Conservation (phyloP, 805 yeast species). For the Naumovozyma dairenensis region DNA sequence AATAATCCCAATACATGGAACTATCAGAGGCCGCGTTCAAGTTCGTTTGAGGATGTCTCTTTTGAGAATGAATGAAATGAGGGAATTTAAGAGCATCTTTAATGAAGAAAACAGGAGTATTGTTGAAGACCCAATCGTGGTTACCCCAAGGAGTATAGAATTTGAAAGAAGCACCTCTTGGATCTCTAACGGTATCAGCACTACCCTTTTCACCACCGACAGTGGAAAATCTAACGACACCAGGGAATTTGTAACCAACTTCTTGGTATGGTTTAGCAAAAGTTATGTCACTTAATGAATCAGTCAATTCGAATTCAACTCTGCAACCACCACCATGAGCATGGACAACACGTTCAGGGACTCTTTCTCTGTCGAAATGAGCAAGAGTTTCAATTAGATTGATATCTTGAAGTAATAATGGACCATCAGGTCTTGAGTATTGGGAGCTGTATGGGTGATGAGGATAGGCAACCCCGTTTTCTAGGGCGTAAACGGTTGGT, state of each 20-base stretch:
- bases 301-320: conserved; percentile 50
- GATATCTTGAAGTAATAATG: conserved; percentile 48
- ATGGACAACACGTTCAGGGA: conserved; percentile 60
- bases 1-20: conserved; percentile 49
- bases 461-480: conserved; percentile 46
- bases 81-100: conserved; percentile 76
- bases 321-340: conserved; percentile 60
- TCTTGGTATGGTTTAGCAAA: conserved; percentile 34
- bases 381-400: conserved; percentile 47
- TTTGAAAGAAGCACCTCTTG: conserved; percentile 76
- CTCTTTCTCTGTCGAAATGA: conserved; percentile 54
- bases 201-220: conserved; percentile 82
- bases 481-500: conserved; percentile 30
- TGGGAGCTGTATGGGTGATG: conserved; percentile 46
- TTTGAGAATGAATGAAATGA: conserved; percentile 80
- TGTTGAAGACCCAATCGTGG: conserved; percentile 76
- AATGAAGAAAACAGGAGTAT: conserved; percentile 76
- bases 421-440: conserved; percentile 47
- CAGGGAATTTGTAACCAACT: conserved; percentile 35
- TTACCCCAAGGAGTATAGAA: conserved; percentile 78
- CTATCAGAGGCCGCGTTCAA: conserved; percentile 37
- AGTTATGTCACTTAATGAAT: conserved; percentile 44
- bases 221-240: conserved; percentile 52
- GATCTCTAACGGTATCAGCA: conserved; percentile 78
- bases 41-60: conserved; percentile 58